phyloP scores from a whole-genome alignment of 176 grass and related monocot species.

The Aegilops umbellulata region DNA sequence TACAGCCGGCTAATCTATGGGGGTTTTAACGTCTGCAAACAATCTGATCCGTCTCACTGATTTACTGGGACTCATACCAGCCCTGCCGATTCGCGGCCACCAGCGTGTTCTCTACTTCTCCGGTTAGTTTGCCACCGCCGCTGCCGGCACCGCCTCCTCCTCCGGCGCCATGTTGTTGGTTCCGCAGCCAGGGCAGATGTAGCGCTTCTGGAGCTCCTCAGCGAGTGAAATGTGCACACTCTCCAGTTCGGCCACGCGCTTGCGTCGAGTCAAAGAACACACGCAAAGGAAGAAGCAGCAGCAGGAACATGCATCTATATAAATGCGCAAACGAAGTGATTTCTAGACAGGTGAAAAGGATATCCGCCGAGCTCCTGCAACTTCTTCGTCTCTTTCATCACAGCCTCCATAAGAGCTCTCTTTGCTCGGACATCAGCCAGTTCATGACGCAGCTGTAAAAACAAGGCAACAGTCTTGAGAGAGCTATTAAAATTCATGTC shows the following conservation, averaged over 20 bases:
- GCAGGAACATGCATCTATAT: not conserved
- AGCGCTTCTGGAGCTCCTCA: slow-evolving; percentile 57
- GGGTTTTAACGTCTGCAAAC: too few relatives aligned
- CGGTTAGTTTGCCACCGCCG: not conserved
- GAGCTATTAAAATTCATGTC: not conserved
- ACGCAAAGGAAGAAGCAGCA: not conserved
- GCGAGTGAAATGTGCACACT: slow-evolving; percentile 52
- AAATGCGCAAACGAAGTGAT: not conserved
- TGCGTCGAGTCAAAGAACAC: slow-evolving; percentile 61
- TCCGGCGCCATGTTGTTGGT: slow-evolving; percentile 61
- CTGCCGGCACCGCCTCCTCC: not conserved
- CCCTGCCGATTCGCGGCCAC: not conserved
- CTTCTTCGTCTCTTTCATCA: slow-evolving; percentile 62
- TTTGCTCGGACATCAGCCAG: slow-evolving; percentile 56
- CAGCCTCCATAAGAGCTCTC: slow-evolving; percentile 57
- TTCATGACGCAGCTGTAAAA: slow-evolving; percentile 53
- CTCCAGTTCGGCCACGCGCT: slow-evolving; percentile 57
- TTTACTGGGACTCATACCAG: not conserved
- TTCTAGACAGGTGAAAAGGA: slow-evolving; percentile 40
- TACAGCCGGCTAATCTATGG: too few relatives aligned
- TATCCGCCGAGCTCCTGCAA: slow-evolving; percentile 69
- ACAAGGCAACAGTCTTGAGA: not conserved
- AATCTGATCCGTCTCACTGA: not conserved
- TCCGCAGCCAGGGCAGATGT: slow-evolving; percentile 53
- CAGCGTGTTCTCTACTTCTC: not conserved